Evolutionary conservation across 2,329 filamentous ascomycete genomes (phyloP).

Genomic region (Cordyceps militaris): DNA sequence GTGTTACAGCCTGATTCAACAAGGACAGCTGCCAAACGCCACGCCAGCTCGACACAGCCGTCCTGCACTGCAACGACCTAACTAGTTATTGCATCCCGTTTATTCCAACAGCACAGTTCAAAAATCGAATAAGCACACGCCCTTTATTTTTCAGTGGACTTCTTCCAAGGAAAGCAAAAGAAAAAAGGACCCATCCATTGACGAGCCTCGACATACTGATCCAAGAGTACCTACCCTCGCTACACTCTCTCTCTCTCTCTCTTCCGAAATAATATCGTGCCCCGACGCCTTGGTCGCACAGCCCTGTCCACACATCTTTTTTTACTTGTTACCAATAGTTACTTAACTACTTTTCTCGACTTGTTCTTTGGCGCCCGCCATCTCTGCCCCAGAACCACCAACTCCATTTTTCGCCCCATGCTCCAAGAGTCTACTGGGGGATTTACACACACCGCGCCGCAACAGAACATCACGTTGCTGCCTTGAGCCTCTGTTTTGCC

Average conservation of each 20-base stretch:
- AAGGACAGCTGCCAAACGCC: background rate
- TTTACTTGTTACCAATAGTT: background rate
- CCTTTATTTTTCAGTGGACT: too few species aligned
- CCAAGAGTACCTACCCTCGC: background rate
- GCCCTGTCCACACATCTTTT: background rate
- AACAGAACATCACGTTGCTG: conserved; percentile 8
- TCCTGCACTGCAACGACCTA: background rate
- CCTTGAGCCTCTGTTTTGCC: background rate
- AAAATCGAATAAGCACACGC: too few species aligned
- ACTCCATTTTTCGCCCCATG: background rate
- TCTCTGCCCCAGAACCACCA: background rate
- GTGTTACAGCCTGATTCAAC: background rate
- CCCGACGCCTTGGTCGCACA: conserved; percentile 9
- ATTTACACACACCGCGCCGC: background rate
- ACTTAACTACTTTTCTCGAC: background rate
- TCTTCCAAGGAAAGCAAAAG: too few species aligned
- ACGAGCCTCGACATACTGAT: conserved; percentile 1
- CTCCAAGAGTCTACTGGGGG: background rate
- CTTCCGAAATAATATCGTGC: conserved; percentile 17
- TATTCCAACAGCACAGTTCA: too few species aligned
- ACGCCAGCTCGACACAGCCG: background rate
- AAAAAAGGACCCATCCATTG: background rate
- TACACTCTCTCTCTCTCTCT: background rate
- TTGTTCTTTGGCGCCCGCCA: background rate
- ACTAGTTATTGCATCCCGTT: too few species aligned